phyloP scores from a whole-genome alignment of 371 early-diverging fungal genomes.

The Mortierella sp. region DNA sequence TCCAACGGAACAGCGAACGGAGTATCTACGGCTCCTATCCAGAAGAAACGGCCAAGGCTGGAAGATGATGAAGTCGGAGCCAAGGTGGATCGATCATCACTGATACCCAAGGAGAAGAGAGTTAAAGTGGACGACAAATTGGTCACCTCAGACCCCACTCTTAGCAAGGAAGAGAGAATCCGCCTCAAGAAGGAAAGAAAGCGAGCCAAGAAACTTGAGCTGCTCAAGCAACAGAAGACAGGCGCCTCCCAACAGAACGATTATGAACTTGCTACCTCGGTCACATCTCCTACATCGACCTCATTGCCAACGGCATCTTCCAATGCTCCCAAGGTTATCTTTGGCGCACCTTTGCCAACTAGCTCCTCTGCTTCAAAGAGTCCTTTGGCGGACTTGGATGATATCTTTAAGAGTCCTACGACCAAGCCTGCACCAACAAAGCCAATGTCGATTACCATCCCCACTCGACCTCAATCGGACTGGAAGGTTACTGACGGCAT shows the following conservation, averaged over 20 bases:
- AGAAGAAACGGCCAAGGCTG: slow-evolving; percentile 33
- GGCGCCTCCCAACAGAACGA: slow-evolving; percentile 15
- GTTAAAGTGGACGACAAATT: slow-evolving; percentile 12
- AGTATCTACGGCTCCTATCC: slow-evolving; percentile 1
- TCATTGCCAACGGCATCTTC: neutral
- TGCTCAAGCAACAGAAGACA: slow-evolving; percentile 4
- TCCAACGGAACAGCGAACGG: slow-evolving; percentile 19
- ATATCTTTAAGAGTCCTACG: slow-evolving; percentile 3
- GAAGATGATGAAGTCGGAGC: slow-evolving; percentile 44
- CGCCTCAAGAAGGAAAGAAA: slow-evolving; percentile 31
- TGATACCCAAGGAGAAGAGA: slow-evolving; percentile 32
- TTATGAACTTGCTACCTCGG: slow-evolving; percentile 41
- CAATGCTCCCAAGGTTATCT: slow-evolving; percentile 18
- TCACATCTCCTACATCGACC: neutral
- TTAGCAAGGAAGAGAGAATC: slow-evolving; percentile 37
- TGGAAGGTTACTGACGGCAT: slow-evolving; percentile 32
- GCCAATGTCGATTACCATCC: slow-evolving; percentile 22
- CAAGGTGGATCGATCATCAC: slow-evolving; percentile 35
- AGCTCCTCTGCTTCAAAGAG: slow-evolving; percentile 15
- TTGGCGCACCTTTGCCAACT: slow-evolving; percentile 6
- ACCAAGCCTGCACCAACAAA: slow-evolving; percentile 3
- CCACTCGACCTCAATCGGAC: slow-evolving; percentile 22
- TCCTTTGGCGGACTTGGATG: slow-evolving; percentile 45
- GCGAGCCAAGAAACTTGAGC: slow-evolving; percentile 12
- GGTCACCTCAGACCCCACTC: neutral